Evolutionary conservation across 805 yeast species (phyloP), one percentile per base, ranked within the genome.

Genomic region (Metschnikowia corniflorae): DNA sequence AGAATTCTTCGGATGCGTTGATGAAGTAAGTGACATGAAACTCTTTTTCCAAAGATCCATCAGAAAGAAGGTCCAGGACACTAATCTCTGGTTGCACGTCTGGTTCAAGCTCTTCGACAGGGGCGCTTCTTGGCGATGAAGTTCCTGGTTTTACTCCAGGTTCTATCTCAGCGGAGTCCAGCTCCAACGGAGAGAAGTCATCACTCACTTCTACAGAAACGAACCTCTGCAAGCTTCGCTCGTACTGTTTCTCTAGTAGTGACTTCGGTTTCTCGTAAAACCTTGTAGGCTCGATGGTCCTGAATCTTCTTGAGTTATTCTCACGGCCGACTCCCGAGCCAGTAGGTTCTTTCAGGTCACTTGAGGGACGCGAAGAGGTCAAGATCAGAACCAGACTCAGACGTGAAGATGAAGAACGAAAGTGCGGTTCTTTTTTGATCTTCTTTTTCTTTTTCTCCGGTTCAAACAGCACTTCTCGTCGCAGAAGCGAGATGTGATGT

Each of bases 351-450:
- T n/a, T n/a, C n/a, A n/a, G n/a, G n/a, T n/a, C 19, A 15, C 29
- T 20, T 12, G 31, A 25, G 14, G 17, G 28, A 3, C 16, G 38
- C 16, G 41, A 29, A 16, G 50, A 46, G 3, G 50, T 43, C 13
- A 46, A 37, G 15, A 46, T 43, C 33, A 33, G 45, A 9, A 42
- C 46, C 40, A 20, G 48, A 20, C 50, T 46, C 40, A 35, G 48
- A 13, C 34, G 26, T 15, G 19, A 16, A 16, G 39, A 22, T 7
- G 35, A 18, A 7, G 41, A 21, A 12, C 19, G n/a, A n/a, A n/a
- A n/a, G n/a, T n/a, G n/a, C n/a, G 24, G 19, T 14, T 31, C 21
- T 26, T 33, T 26, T 14, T 26, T 29, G 15, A 7, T 22, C 16
- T 37, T 31, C 22, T 20, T 32, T 32, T 40, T 38, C 29, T 35